A percentile compares a stretch with the other conserved stretches of the same genome.
phyloP scores from a whole-genome alignment of 2,329 filamentous ascomycete genomes.

The Trichophyton equinum region DNA sequence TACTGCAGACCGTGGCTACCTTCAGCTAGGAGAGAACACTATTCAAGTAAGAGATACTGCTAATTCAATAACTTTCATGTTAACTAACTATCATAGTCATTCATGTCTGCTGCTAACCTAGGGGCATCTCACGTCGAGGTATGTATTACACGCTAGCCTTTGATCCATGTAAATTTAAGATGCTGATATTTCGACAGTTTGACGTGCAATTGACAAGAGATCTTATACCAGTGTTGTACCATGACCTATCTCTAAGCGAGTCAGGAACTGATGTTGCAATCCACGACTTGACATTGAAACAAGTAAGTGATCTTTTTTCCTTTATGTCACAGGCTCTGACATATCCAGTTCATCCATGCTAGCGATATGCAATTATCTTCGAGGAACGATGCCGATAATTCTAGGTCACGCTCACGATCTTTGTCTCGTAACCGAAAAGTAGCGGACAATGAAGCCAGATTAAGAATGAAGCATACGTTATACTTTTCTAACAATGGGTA shows the following conservation, averaged over 20 bases:
- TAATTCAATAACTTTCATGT: not conserved
- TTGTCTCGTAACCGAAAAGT: conserved; percentile 12
- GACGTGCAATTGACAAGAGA: conserved; percentile 35
- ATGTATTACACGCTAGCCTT: not conserved
- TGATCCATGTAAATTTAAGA: conserved; percentile 2
- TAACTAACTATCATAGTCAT: conserved; percentile 18
- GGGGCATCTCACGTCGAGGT: conserved; percentile 28
- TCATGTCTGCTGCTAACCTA: conserved; percentile 23
- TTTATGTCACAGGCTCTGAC: conserved; percentile 5
- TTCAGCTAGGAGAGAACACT: conserved; percentile 31
- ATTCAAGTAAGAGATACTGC: conserved; percentile 16
- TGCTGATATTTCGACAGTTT: conserved; percentile 9
- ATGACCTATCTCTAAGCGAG: conserved; percentile 34
- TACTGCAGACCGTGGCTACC: conserved; percentile 17
- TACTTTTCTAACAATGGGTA: conserved; percentile 29
- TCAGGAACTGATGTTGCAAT: conserved; percentile 32
- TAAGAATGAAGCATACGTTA: conserved; percentile 30
- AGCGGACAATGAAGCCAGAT: conserved; percentile 6
- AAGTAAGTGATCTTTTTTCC: conserved; percentile 16
- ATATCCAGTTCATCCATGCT: conserved; percentile 20
- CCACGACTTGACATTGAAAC: conserved; percentile 29
- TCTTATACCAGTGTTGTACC: conserved; percentile 30
- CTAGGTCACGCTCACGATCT: conserved; percentile 15
- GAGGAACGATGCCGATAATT: not conserved
- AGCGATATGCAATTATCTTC: conserved; percentile 16